A percentile compares a stretch with the other conserved stretches of the same genome.
Conservation (phyloP, 768 basidiomycete genomes). For the Pholiota microspora region DNA sequence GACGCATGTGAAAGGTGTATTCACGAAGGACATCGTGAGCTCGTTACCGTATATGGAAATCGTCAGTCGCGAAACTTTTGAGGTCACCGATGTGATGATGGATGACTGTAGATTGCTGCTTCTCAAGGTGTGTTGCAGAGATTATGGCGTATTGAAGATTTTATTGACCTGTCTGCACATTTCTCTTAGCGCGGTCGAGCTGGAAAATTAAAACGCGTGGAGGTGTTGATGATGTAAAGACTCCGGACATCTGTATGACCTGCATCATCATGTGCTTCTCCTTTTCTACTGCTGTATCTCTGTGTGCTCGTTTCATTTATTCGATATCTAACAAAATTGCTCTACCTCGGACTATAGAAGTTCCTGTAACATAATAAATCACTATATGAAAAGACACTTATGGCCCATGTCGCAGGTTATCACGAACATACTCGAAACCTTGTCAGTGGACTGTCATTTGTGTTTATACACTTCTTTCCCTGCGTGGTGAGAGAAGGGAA, state of each 20-base stretch:
- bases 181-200: slow-evolving; percentile 32
- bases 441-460: neutral
- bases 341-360: no score
- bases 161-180: slow-evolving; percentile 10
- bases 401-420: no score
- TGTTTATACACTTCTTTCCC: neutral
- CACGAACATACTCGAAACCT: no score
- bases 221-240: slow-evolving; percentile 42
- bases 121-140: slow-evolving; percentile 37
- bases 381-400: no score
- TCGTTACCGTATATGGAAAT: slow-evolving; percentile 51
- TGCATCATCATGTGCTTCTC: neutral
- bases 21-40: slow-evolving; percentile 44
- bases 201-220: slow-evolving; percentile 38
- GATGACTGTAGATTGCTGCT: slow-evolving; percentile 50
- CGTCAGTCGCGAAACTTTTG: slow-evolving; percentile 43
- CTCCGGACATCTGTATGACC: neutral
- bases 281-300: neutral
- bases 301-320: slow-evolving; percentile 2
- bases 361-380: no score
- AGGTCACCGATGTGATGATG: slow-evolving; percentile 58
- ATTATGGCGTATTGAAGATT: neutral
- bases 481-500: neutral
- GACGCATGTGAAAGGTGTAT: slow-evolving; percentile 42
- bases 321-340: slow-evolving; percentile 1